These are phyloP conservation scores for Bjerkandera adusta DNA, from an alignment of 1,284 basidiomycete genomes.

Conservation along the genomic window DNA sequence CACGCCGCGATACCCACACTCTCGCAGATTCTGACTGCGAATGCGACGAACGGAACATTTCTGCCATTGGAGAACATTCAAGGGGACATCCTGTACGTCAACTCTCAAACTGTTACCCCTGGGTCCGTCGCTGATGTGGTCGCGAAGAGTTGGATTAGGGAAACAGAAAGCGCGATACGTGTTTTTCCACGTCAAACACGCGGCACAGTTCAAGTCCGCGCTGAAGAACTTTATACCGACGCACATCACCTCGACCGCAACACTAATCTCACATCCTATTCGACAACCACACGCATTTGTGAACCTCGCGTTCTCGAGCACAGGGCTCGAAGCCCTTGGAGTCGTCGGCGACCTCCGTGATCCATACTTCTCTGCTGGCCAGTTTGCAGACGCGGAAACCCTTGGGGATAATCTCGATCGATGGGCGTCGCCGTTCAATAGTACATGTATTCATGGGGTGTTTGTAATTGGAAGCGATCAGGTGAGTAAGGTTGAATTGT, in stretches of 20 bases:
- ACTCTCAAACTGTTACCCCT: neutral
- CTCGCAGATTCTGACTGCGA: constrained; percentile 6
- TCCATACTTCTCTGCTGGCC: constrained; percentile 5
- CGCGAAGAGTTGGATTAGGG: constrained; percentile 12
- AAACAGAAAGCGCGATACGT: constrained; percentile 11
- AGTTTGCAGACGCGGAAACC: constrained; percentile 10
- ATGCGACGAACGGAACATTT: constrained; percentile 14
- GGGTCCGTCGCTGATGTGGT: neutral
- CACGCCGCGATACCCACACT: constrained; percentile 10
- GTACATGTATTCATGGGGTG: constrained; percentile 13
- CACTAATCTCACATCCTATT: constrained; percentile 8
- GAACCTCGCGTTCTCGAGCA: constrained; percentile 13
- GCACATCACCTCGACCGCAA: constrained; percentile 11
- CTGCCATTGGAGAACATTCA: constrained; percentile 14
- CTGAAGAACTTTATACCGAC: constrained; percentile 9
- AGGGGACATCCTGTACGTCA: constrained; percentile 14
- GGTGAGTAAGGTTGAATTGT: neutral
- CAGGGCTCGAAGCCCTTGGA: constrained; percentile 9
- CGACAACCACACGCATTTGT: constrained; percentile 12
- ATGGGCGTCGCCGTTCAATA: constrained; percentile 10
- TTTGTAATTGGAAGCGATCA: constrained; percentile 15
- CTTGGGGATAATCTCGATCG: constrained; percentile 9
- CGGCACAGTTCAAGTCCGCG: constrained; percentile 9
- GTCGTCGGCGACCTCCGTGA: constrained; percentile 11
- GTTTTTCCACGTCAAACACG: constrained; percentile 16